Base-by-base conservation (phyloP, 164 flowering plant genomes). In the Brasenia schreberi region DNA sequence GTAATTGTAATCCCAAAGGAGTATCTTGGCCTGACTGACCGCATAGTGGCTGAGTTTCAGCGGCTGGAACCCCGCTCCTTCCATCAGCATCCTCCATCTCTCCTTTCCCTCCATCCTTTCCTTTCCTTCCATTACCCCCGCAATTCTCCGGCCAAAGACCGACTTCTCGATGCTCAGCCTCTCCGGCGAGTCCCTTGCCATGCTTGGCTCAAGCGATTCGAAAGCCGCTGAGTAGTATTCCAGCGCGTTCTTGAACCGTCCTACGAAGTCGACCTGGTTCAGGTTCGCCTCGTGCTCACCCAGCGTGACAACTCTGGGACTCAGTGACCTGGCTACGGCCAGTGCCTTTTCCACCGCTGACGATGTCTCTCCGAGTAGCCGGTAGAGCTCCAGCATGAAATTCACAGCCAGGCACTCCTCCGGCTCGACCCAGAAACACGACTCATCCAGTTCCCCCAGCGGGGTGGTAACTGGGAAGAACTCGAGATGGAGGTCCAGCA, bases 301-400 rank as follows among this genome's bases (percentile, higher is more conserved):
- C 0, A 94, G 78, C 0, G 97, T 92, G 44, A 94, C 85, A 5
- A 89, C 82, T 6, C 49, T 69, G 3, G 99, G 96, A 23, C 74
- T 77, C 74, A 94, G 70, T 2, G 92, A 84, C 66, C 82, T 89
- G 4, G 92, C 90, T 19, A 91, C 70, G 49, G 59, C 64, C 5
- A 94, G 81, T 42, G 83, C 87, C 1, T 75, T 66, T 42, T 80
- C 82, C 1, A 89, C 90, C 1, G 77, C 73, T 0, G 9, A 71
- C 1, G 78, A 39, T 5, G 76, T 81, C 39, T 88, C 93, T 18
- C 81, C 97, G 5, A 94, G 66, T 59, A 91, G 75, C 62, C 82
- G 88, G 66, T 88, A 81, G 60, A 94, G 66, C 67, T 94, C 92
- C 52, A 94, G 92, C 97, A 94, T 88, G 77, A 89, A 89, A 58